A percentile compares a stretch with the other conserved stretches of the same genome.
phyloP scores from a whole-genome alignment of 208 protist species.

The Crithidia bombi region DNA sequence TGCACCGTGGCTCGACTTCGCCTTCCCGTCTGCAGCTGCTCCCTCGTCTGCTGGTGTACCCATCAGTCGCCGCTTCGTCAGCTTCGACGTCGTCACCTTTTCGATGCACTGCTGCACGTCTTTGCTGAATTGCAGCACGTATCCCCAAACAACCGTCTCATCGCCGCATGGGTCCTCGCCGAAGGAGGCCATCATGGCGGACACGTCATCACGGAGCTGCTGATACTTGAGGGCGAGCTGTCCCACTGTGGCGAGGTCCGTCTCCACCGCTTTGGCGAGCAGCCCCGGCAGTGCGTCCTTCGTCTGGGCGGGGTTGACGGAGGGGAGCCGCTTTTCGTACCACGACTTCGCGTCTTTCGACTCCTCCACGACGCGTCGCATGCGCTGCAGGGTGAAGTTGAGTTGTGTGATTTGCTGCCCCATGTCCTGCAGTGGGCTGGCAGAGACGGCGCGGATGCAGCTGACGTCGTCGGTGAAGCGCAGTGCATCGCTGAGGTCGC shows the following conservation, averaged over 20 bases:
- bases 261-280: constrained; percentile 35
- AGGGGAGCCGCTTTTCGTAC: constrained; percentile 46
- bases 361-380: constrained; percentile 69
- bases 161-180: constrained; percentile 71
- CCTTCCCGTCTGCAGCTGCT: not conserved
- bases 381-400: constrained; percentile 70
- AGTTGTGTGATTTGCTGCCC: constrained; percentile 66
- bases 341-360: constrained; percentile 47
- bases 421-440: constrained; percentile 59
- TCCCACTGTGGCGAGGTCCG: constrained; percentile 41
- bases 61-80: constrained; percentile 37
- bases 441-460: constrained; percentile 41
- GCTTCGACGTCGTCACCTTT: constrained; percentile 24
- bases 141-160: constrained; percentile 66
- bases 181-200: constrained; percentile 70
- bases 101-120: constrained; percentile 52
- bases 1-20: not conserved
- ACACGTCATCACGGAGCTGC: constrained; percentile 67
- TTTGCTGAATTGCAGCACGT: constrained; percentile 59
- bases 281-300: constrained; percentile 51
- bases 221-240: constrained; percentile 68
- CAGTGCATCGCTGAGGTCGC: constrained; percentile 35
- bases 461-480: constrained; percentile 60
- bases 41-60: not conserved
- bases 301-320: constrained; percentile 16